Evolutionary conservation across 371 early-diverging fungal species (phyloP).

Genomic region (Paraphysoderma sedebokerense): DNA sequence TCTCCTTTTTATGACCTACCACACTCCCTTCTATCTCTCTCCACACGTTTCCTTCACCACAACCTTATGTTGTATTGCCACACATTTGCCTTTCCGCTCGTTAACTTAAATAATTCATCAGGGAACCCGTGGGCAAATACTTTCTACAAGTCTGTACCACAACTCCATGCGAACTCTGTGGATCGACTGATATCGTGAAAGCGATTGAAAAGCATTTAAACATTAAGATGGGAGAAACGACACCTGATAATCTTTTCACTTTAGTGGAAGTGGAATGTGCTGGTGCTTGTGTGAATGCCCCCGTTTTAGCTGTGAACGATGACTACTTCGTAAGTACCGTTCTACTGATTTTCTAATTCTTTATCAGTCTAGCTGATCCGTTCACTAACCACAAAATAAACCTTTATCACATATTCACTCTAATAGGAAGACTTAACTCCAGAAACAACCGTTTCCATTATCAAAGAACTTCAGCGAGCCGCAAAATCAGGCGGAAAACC

Average conservation of each 20-base stretch:
- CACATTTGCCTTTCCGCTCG: no score
- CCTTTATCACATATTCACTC: not conserved
- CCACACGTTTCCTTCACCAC: not conserved
- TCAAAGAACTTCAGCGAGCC: conserved; percentile 75
- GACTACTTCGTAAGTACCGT: conserved; percentile 70
- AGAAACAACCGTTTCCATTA: conserved; percentile 65
- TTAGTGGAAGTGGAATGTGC: conserved; percentile 97
- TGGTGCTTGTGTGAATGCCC: conserved; percentile 97
- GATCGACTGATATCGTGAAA: conserved; percentile 73
- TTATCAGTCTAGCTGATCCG: no score
- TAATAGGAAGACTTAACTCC: conserved; percentile 87
- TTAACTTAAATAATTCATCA: conserved; percentile 7
- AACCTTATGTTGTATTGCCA: not conserved
- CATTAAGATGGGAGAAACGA: conserved; percentile 87
- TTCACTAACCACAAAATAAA: not conserved
- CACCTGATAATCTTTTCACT: conserved; percentile 83
- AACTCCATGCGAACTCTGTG: conserved; percentile 92
- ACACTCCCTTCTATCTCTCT: not conserved
- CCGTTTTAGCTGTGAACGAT: conserved; percentile 92
- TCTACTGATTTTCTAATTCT: not conserved
- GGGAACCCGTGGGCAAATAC: conserved; percentile 94
- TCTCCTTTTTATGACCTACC: not conserved
- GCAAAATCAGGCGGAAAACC: conserved; percentile 56
- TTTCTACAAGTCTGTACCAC: conserved; percentile 96
- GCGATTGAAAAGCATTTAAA: conserved; percentile 68